Percentiles rank a stretch among this genome's conserved stretches.
Evolutionary conservation across 1,284 basidiomycete genomes (phyloP).

Genomic region (Boletus sp.): DNA sequence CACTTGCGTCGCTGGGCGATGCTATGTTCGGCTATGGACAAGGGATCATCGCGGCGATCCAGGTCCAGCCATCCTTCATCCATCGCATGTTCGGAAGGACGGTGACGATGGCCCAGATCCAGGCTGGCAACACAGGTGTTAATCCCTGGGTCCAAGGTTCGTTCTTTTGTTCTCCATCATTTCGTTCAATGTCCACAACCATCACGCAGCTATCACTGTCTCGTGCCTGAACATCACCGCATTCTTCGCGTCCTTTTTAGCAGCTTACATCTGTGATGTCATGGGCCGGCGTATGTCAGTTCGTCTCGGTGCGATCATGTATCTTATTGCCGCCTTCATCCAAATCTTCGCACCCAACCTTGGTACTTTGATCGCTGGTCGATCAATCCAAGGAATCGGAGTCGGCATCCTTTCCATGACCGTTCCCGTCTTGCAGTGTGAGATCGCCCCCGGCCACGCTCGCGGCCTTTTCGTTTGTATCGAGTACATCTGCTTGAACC

Average conservation of each 20-base stretch:
- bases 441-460: slow-evolving; percentile 50
- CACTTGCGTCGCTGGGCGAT: slow-evolving; percentile 50
- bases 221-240: slow-evolving; percentile 50
- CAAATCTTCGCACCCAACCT: slow-evolving; percentile 45
- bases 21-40: slow-evolving; percentile 56
- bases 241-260: slow-evolving; percentile 41
- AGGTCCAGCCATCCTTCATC: slow-evolving; percentile 52
- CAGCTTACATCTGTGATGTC: slow-evolving; percentile 48
- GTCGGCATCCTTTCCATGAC: slow-evolving; percentile 53
- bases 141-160: slow-evolving; percentile 45
- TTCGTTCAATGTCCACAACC: slow-evolving; percentile 1
- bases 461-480: slow-evolving; percentile 50
- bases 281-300: slow-evolving; percentile 49
- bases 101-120: slow-evolving; percentile 42
- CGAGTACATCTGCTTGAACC: slow-evolving; percentile 50
- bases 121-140: slow-evolving; percentile 41
- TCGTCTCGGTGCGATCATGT: slow-evolving; percentile 45
- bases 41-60: slow-evolving; percentile 48
- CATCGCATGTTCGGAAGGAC: slow-evolving; percentile 43
- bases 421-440: slow-evolving; percentile 50
- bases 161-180: slow-evolving; percentile 8
- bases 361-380: slow-evolving; percentile 41
- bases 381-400: slow-evolving; percentile 45
- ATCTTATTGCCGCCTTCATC: slow-evolving; percentile 45
- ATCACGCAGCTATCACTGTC: slow-evolving; percentile 46